Evolutionary conservation across 148 eudicot genomes (phyloP), one percentile per base, ranked within the genome.

Genomic region (Diospyros kaki): DNA sequence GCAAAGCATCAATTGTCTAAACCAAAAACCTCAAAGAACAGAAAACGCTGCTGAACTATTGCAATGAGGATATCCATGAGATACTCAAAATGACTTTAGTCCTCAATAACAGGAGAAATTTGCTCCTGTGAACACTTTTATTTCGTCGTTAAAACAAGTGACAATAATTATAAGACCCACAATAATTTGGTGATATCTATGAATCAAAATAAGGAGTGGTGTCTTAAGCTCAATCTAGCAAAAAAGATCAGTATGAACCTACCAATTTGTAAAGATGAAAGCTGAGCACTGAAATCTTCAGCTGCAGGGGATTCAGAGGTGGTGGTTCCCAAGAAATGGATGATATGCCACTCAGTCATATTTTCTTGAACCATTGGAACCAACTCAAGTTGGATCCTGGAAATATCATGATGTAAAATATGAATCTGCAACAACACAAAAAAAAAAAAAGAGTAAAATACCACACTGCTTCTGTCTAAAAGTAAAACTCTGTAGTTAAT

Each of bases 251-350:
- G 72, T 43, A 78, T 58, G 55, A 79, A 80, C 84, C 63, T 84
- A 95, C 99, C 99, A 78, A 95, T 87, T 69, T 87, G 86, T 77
- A 95, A 81, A n/a, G 93, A 85, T 39, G 99, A 95, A 72, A 95
- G 89, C 72, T 84, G 96, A 74, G 90, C 84, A 80, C 91, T 95
- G 76, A 95, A 95, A 84, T 95, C 97, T 84, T 90, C 96, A 48
- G 81, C 71, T 2, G 87, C 79, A 77, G 83, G 91, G 70, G 90
- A 83, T 79, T 95, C 94, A 65, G 94, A 89, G 64, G 97, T 86
- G 81, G 89, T 82, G 11, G 91, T 91, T 58, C 85, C 85, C 72
- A 95, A 75, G 82, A 86, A 92, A 90, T 85, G 84, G 76, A 95
- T 87, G 75, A 95, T 88, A 83, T 90, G 93, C 99, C 99, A 95